These are phyloP conservation scores for Wickerhamomyces subpelliculosus DNA, from an alignment of 805 yeast species.

Conservation along the genomic window DNA sequence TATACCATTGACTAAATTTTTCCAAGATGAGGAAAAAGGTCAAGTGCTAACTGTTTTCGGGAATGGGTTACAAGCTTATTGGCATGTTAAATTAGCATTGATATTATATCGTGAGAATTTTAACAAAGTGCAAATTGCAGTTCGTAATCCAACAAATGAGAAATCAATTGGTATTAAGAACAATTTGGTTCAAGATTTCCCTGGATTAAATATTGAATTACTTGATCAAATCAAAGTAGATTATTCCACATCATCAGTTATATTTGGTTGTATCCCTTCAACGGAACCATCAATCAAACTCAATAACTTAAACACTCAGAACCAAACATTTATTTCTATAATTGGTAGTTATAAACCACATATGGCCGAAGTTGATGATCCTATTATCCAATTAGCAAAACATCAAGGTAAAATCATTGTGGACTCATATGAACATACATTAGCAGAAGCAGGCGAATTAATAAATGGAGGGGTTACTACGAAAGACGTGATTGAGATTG, in stretches of 20 bases:
- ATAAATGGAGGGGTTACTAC: slow-evolving; percentile 35
- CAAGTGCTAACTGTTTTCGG: slow-evolving; percentile 41
- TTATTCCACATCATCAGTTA: slow-evolving; percentile 35
- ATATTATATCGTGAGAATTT: slow-evolving; percentile 31
- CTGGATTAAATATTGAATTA: slow-evolving; percentile 20
- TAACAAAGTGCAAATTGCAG: slow-evolving; percentile 36
- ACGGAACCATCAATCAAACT: slow-evolving; percentile 38
- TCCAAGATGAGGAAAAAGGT: slow-evolving; percentile 16
- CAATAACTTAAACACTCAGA: slow-evolving; percentile 21
- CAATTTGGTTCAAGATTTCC: slow-evolving; percentile 23
- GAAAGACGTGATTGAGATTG: slow-evolving; percentile 39
- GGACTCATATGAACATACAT: slow-evolving; percentile 50
- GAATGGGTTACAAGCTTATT: slow-evolving; percentile 55
- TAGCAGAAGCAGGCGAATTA: slow-evolving; percentile 60
- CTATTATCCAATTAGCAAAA: slow-evolving; percentile 29
- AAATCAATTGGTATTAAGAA: slow-evolving; percentile 18
- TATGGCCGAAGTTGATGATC: slow-evolving; percentile 54
- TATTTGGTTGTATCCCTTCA: slow-evolving; percentile 58
- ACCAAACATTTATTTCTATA: slow-evolving; percentile 41
- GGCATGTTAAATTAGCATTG: slow-evolving; percentile 49
- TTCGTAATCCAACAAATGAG: slow-evolving; percentile 39
- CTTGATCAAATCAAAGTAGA: slow-evolving; percentile 18
- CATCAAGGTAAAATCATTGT: slow-evolving; percentile 41
- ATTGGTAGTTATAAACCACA: slow-evolving; percentile 66
- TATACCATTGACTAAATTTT: slow-evolving; percentile 35